Conservation (phyloP, 2,329 filamentous ascomycete genomes). For the Aureobasidium sp. region DNA sequence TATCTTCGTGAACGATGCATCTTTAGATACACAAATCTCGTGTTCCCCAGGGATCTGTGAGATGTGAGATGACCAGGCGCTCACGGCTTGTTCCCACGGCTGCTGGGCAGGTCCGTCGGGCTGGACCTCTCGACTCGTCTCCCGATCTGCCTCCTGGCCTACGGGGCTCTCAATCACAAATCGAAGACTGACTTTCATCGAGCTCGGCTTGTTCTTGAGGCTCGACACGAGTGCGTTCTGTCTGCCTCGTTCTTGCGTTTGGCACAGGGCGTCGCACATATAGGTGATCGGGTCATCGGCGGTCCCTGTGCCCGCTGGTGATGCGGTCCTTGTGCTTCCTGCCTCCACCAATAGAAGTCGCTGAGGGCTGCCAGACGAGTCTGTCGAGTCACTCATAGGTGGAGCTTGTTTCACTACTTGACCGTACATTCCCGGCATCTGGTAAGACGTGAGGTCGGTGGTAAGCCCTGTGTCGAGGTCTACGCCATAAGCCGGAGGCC, state of each 20-base stretch:
- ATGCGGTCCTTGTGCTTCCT: conserved; percentile 4
- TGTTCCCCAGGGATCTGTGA: conserved; percentile 6
- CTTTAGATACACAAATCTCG: neutral
- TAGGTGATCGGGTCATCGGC: neutral
- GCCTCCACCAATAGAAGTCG: neutral
- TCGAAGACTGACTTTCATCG: conserved; percentile 2
- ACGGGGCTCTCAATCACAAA: neutral
- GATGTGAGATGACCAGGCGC: neutral
- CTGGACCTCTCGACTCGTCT: neutral
- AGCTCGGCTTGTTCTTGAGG: conserved; percentile 1
- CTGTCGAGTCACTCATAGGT: neutral
- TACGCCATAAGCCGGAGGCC: neutral
- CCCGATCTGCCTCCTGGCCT: neutral
- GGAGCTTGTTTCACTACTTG: conserved; percentile 5
- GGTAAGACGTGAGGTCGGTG: neutral
- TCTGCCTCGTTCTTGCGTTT: neutral
- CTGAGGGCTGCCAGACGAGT: neutral
- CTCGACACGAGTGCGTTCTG: neutral
- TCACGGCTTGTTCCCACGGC: neutral
- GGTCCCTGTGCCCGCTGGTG: conserved; percentile 1
- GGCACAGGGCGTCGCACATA: neutral
- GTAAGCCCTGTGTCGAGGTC: neutral
- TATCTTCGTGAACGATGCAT: conserved; percentile 4
- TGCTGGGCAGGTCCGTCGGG: neutral
- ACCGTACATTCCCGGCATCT: neutral